phyloP scores from a whole-genome alignment of 805 yeast genomes.

The Ogataea methylovora region DNA sequence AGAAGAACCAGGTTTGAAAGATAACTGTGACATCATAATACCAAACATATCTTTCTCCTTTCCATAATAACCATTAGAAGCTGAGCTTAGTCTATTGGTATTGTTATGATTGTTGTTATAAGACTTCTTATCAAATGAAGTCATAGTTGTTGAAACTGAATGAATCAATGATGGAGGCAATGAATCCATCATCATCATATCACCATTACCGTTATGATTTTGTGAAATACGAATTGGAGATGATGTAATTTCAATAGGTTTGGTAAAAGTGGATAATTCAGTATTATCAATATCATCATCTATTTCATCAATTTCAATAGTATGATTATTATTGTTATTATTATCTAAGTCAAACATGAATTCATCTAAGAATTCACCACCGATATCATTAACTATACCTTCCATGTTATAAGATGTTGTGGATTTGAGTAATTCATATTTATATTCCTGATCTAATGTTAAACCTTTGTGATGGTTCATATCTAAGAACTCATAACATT shows the following conservation, averaged over 20 bases:
- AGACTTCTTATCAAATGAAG: neutral
- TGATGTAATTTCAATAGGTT: conserved; percentile 1
- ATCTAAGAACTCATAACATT: conserved; percentile 25
- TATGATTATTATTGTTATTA: neutral
- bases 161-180: conserved; percentile 6
- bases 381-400: conserved; percentile 7
- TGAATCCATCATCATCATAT: neutral
- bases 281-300: neutral
- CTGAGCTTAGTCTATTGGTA: neutral
- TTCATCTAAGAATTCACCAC: conserved; percentile 19
- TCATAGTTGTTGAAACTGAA: conserved; percentile 1
- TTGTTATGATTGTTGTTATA: neutral
- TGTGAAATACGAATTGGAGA: neutral
- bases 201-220: too few relatives aligned
- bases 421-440: conserved; percentile 18
- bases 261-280: neutral
- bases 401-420: neutral
- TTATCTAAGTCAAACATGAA: conserved; percentile 22
- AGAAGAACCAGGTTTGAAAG: neutral
- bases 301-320: neutral
- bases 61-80: neutral
- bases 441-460: conserved; percentile 39
- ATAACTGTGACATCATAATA: too few relatives aligned
- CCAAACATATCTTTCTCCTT: neutral
- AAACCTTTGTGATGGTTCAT: conserved; percentile 31